A percentile compares a stretch with the other conserved stretches of the same genome.
Conservation (phyloP, 169 alveolate species). For the Cryptosporidium muris region DNA sequence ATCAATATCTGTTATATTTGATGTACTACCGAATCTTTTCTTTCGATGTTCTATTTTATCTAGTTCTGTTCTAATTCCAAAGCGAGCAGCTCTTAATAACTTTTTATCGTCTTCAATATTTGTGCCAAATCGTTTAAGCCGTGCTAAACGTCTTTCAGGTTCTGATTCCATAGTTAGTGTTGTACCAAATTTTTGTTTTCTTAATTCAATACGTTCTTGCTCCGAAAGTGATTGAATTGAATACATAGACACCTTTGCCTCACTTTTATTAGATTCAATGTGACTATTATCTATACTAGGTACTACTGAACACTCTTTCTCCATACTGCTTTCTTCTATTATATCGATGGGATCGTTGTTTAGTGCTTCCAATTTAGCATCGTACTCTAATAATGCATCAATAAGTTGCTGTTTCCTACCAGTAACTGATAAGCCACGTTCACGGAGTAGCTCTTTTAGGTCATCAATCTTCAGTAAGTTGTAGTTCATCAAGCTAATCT, state of each 20-base stretch:
- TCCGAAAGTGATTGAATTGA: conserved; percentile 29
- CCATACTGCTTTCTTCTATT: background rate
- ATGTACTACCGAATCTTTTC: conserved; percentile 43
- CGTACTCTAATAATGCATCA: conserved; percentile 42
- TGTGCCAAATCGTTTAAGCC: conserved; percentile 34
- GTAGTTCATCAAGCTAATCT: conserved; percentile 15
- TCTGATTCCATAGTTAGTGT: conserved; percentile 5
- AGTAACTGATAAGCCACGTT: conserved; percentile 36
- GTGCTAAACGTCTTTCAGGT: conserved; percentile 37
- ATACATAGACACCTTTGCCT: conserved; percentile 19
- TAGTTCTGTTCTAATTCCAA: conserved; percentile 43
- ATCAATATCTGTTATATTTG: conserved; percentile 21
- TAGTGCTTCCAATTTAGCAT: conserved; percentile 6
- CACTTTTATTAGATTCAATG: background rate
- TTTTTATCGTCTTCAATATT: conserved; percentile 28
- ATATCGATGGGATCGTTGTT: background rate
- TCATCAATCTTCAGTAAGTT: conserved; percentile 52
- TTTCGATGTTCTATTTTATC: conserved; percentile 38
- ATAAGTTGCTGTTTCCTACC: conserved; percentile 70
- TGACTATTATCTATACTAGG: no score
- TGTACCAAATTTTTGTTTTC: conserved; percentile 55
- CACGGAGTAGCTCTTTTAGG: conserved; percentile 52
- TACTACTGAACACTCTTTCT: background rate
- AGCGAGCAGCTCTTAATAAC: conserved; percentile 31
- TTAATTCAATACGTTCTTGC: conserved; percentile 52